Percentiles rank a stretch among this genome's conserved stretches.
phyloP scores from a whole-genome alignment of 352 stramenopile species.

The Pythium coloratum region DNA sequence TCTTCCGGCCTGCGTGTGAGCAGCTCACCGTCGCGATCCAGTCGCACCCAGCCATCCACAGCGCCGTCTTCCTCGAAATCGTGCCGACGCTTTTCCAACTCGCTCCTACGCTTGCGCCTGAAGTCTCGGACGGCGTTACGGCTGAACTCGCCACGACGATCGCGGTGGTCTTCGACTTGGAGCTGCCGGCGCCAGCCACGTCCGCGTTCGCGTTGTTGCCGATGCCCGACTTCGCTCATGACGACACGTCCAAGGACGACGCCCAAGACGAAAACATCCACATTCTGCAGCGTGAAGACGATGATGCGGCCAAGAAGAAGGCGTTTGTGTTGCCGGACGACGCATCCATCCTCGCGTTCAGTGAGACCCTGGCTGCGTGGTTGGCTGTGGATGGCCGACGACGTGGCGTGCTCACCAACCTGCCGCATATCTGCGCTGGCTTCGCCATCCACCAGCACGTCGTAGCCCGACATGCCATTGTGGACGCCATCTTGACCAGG shows the following conservation, averaged over 20 bases:
- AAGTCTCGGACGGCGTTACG: slow-evolving; percentile 44
- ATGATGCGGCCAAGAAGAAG: neutral
- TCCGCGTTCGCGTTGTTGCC: slow-evolving; percentile 56
- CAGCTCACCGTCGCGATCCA: slow-evolving; percentile 63
- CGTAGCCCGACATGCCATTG: neutral
- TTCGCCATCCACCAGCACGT: slow-evolving; percentile 8
- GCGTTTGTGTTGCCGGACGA: neutral
- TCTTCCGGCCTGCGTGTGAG: slow-evolving; percentile 65
- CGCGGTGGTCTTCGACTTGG: slow-evolving; percentile 57
- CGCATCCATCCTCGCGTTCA: neutral
- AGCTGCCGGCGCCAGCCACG: slow-evolving; percentile 33
- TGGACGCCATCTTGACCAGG: slow-evolving; percentile 25
- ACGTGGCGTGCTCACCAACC: slow-evolving; percentile 7
- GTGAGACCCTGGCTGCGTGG: slow-evolving; percentile 18
- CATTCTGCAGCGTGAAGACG: slow-evolving; percentile 27
- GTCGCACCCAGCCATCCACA: slow-evolving; percentile 44
- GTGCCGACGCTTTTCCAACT: slow-evolving; percentile 42
- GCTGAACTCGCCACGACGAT: slow-evolving; percentile 56
- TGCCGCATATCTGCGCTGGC: slow-evolving; percentile 17
- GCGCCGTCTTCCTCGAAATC: slow-evolving; percentile 51
- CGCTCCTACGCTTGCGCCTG: neutral
- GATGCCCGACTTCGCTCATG: slow-evolving; percentile 58
- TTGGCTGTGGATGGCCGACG: slow-evolving; percentile 5
- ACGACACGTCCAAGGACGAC: slow-evolving; percentile 31
- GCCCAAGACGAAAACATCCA: slow-evolving; percentile 38